phyloP scores from a whole-genome alignment of 345 rosid species.

The Eucalyptus pauciflora region DNA sequence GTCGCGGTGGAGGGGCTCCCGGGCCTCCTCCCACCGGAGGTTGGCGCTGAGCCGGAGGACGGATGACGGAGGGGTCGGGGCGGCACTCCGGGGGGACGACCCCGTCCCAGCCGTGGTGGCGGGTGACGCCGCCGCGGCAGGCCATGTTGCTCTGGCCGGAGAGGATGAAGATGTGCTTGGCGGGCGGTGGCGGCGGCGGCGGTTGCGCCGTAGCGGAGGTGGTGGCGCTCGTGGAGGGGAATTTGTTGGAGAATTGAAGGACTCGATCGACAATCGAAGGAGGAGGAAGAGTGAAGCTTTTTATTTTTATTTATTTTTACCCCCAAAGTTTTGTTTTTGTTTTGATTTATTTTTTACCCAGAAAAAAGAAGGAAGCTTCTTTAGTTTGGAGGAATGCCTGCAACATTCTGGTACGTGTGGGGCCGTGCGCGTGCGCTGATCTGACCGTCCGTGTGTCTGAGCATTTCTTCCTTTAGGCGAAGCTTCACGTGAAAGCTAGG shows the following conservation, averaged over 20 bases:
- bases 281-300: background rate
- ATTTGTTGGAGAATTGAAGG: background rate
- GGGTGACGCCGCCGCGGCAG: slow-evolving; percentile 72
- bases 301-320: background rate
- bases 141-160: slow-evolving; percentile 96
- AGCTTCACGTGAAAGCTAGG: too few relatives aligned
- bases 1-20: slow-evolving; percentile 72
- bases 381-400: too few relatives aligned
- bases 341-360: too few relatives aligned
- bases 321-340: background rate
- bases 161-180: slow-evolving; percentile 57
- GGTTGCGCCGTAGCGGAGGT: background rate
- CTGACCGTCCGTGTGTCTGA: too few relatives aligned
- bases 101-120: slow-evolving; percentile 54
- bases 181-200: too few relatives aligned
- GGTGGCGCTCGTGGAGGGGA: background rate
- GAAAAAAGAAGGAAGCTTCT: too few relatives aligned
- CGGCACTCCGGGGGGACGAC: slow-evolving; percentile 56
- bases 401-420: too few relatives aligned
- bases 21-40: slow-evolving; percentile 62
- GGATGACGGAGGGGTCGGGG: slow-evolving; percentile 17
- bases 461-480: too few relatives aligned
- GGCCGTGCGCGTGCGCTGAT: too few relatives aligned
- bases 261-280: background rate
- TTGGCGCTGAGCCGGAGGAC: slow-evolving; percentile 50